Evolutionary conservation across 2,329 filamentous ascomycete species (phyloP).

Genomic region (Colletotrichum musae): DNA sequence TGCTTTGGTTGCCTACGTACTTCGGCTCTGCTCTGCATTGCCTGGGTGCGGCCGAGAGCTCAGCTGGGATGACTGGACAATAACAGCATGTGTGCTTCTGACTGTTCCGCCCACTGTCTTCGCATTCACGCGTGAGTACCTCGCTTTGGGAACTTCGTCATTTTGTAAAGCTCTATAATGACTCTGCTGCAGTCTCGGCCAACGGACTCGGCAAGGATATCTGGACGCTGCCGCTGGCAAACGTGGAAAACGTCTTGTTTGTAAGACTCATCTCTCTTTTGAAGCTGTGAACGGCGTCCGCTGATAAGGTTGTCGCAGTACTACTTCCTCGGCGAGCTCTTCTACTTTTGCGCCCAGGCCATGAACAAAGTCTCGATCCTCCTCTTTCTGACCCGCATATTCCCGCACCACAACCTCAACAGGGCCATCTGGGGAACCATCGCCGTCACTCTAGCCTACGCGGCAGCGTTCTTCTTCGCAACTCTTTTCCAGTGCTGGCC

Average conservation of each 20-base stretch:
- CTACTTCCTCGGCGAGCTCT: slow-evolving; percentile 47
- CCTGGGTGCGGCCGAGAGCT: slow-evolving; percentile 45
- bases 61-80: slow-evolving; percentile 54
- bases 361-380: slow-evolving; percentile 51
- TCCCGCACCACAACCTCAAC: slow-evolving; percentile 41
- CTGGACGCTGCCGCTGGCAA: slow-evolving; percentile 49
- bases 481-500: slow-evolving; percentile 31
- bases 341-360: slow-evolving; percentile 50
- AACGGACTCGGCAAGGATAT: slow-evolving; percentile 54
- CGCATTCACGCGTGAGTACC: slow-evolving; percentile 3
- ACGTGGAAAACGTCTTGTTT: slow-evolving; percentile 48
- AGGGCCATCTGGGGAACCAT: slow-evolving; percentile 24
- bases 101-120: slow-evolving; percentile 43
- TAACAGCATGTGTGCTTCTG: slow-evolving; percentile 51
- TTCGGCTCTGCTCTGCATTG: slow-evolving; percentile 47
- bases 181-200: slow-evolving; percentile 43
- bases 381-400: slow-evolving; percentile 51
- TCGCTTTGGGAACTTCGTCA: not conserved
- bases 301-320: slow-evolving; percentile 38
- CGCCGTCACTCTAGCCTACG: slow-evolving; percentile 7
- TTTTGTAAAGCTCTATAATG: slow-evolving; percentile 18
- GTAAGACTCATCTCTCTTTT: slow-evolving; percentile 35
- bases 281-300: too few relatives aligned
- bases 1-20: slow-evolving; percentile 47
- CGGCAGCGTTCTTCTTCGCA: slow-evolving; percentile 19